Base-by-base conservation (phyloP, 495 filamentous ascomycete species). In the Chaetomium cochliodes region DNA sequence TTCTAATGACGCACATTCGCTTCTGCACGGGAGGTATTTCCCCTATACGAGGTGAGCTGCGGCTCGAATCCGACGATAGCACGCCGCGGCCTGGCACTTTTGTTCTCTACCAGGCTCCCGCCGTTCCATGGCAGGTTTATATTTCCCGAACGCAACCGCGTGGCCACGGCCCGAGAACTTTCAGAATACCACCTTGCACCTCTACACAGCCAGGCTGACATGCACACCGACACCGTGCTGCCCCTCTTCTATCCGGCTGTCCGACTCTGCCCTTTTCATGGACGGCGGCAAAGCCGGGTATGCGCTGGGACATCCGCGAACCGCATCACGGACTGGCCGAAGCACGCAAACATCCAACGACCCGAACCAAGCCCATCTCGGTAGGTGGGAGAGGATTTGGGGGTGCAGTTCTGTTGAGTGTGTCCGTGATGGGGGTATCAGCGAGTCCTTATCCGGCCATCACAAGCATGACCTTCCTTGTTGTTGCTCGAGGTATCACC, bases 21-120 rank as follows among this genome's bases (percentile, higher is more conserved):
- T 58, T 46, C 39, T 46, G 37, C 39, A 42, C 55, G 37, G 39
- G 49, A 22, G 20, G 9, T 30, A 22, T 39, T 44, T 44, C 41
- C 41, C 13, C 15, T 44, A 44, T 9, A 42, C 20, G 22, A 28
- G 11, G 52, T 26, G 55, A 58, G 22, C 16, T 56, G 33, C 62
- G 62, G 62, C 53, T 64, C 41, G 55, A 16, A 53, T n/a, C 62
- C 62, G 62, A 51, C 26, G 58, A 3, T 12, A 33, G 42, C 23
- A 22, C 30, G 58, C 11, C 42, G 15, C 13, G 20, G 28, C 54
- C 44, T 39, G 6, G 22, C 44, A 18, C 1, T 30, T 30, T 6
- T 30, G 28, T 30, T 6, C 28, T 52, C n/a, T 13, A 12, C n/a
- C 6, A 12, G 1, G 25, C 3, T 58, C 9, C 30, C 53, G 33